Base-by-base conservation (phyloP, 1,139 yeast species). In the Nadsonia commutata region DNA sequence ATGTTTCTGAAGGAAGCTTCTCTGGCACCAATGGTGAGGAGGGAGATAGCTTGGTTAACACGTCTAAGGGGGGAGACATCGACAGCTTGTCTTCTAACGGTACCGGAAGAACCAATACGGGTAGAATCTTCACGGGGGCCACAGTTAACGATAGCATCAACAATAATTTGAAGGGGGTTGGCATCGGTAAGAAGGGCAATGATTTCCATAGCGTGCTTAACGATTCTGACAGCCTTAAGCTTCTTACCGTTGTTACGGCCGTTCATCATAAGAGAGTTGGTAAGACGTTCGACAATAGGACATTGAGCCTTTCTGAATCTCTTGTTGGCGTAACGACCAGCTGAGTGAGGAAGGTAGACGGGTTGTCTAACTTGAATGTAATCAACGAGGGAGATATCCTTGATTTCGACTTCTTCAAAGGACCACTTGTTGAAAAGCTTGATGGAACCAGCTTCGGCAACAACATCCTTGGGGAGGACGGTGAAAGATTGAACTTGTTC, bases 171-270 rank as follows among this genome's bases (percentile, higher is more conserved):
- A 72, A 93, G 71, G 68, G 99, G 99, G 95, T 93, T 93, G 73
- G 80, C 93, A 72, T 90, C 99, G 63, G 98, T 88, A 70, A 93
- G 80, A 61, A 93, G 90, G 80, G 82, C 72, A 71, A 93, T 80
- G 78, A 93, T 93, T 72, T 90, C 98, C 68, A 90, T 76, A 64
- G 98, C 90, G 79, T 90, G 98, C 80, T 90, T 84, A 71, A 93
- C 86, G 70, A 93, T 93, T 81, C 97, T 88, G 63, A 90, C 97
- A 64, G 99, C 98, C 84, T 90, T 88, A 72, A 93, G 84, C 78
- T 93, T 93, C 81, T 93, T 93, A 81, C 99, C 99, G 81, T 93
- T 93, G 93, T 93, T 93, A 80, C 98, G 90, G 78, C 99, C 99
- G 81, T 93, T 86, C 98, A 93, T 93, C 98, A 93, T 93, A 68